These are phyloP conservation scores for Aspergillus chevalieri DNA, from an alignment of 2,329 filamentous ascomycete genomes.

Conservation along the genomic window DNA sequence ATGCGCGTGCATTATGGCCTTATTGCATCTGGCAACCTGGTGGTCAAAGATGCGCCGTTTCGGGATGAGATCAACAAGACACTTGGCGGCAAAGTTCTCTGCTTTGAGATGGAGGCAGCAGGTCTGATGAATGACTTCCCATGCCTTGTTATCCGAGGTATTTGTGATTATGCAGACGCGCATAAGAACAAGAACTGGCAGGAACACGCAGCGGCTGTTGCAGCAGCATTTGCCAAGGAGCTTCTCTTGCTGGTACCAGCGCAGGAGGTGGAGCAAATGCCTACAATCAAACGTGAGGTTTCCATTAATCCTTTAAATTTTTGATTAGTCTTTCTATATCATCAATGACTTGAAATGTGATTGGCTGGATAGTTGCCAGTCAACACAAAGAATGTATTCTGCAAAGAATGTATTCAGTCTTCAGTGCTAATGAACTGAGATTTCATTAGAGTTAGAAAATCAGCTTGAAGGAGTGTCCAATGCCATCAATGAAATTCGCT, in stretches of 20 bases:
- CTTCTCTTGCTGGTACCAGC: background rate
- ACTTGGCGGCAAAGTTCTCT: background rate
- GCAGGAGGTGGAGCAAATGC: background rate
- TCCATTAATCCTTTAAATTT: background rate
- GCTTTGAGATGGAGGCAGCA: background rate
- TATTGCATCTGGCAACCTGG: constrained; percentile 7
- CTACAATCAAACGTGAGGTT: background rate
- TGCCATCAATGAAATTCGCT: background rate
- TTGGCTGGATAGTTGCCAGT: too few relatives aligned
- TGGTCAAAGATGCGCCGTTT: constrained; percentile 1
- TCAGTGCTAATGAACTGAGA: too few relatives aligned
- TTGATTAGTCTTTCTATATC: background rate
- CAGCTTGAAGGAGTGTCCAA: background rate
- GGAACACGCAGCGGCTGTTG: background rate
- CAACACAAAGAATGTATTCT: too few relatives aligned
- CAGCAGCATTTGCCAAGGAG: background rate
- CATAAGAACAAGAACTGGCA: background rate
- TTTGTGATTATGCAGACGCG: background rate
- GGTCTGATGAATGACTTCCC: background rate
- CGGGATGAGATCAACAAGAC: background rate
- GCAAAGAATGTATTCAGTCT: too few relatives aligned
- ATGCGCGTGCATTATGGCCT: constrained; percentile 6
- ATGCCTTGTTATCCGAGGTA: background rate
- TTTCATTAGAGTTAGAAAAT: too few relatives aligned
- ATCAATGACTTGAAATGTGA: background rate